phyloP scores from a whole-genome alignment of 129 eudicot species.

The Lonicera japonica region DNA sequence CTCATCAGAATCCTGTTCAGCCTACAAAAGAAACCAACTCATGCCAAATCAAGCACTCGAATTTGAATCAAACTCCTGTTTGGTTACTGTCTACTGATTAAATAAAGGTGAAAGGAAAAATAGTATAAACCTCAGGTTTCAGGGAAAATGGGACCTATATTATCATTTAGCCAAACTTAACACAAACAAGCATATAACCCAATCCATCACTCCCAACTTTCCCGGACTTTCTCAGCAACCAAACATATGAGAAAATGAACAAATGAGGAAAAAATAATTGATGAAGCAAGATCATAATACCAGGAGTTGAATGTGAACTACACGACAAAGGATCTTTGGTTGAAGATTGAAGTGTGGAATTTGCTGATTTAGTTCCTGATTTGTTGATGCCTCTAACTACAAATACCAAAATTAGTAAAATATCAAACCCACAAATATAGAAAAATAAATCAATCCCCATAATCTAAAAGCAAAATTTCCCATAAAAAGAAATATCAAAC shows the following conservation, averaged over 20 bases:
- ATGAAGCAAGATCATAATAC: constrained; percentile 31
- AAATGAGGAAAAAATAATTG: background rate
- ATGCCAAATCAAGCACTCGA: constrained; percentile 1
- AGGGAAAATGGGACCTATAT: no score
- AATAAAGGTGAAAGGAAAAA: background rate
- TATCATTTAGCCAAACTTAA: background rate
- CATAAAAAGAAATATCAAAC: background rate
- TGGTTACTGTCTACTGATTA: background rate
- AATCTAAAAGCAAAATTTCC: constrained; percentile 9
- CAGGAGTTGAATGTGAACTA: constrained; percentile 56
- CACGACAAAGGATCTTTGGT: constrained; percentile 81
- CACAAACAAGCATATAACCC: constrained; percentile 6
- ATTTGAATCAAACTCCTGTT: background rate
- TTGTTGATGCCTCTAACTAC: constrained; percentile 91
- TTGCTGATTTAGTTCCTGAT: constrained; percentile 63
- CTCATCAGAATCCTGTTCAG: constrained; percentile 91
- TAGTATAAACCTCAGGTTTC: no score
- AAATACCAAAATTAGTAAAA: constrained; percentile 17
- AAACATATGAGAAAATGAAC: no score
- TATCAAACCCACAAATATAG: constrained; percentile 10
- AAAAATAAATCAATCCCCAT: constrained; percentile 6
- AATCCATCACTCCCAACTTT: background rate
- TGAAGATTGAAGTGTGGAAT: constrained; percentile 54
- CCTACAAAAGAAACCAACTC: constrained; percentile 38
- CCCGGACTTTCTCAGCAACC: no score